Evolutionary conservation across 208 protist genomes (phyloP), one percentile per base, ranked within the genome.

Genomic region (Balamuthia mandrillaris): DNA sequence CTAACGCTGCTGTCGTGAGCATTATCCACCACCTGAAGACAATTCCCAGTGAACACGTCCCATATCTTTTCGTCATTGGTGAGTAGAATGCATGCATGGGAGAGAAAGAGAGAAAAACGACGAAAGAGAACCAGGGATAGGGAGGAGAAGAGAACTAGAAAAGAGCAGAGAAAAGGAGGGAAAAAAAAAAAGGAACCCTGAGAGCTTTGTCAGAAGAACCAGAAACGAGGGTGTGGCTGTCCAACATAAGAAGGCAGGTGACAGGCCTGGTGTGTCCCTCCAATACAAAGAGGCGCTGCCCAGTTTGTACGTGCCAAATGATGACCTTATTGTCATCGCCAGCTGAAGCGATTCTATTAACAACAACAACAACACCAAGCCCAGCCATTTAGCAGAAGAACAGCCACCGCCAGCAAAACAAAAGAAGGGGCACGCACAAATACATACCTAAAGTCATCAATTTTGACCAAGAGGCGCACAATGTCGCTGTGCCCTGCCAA

Each of bases 391-490:
- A 68, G 4, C 5, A 31, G 42, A 68, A 0, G 12, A 51, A 65
- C 10, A 39, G 21, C 18, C 18, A 66, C 3, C 41, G 3, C n/a
- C 5, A 0, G 24, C 2, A 21, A 41, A 44, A 21, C 33, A 35
- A 35, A 3, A 39, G 14, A 12, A 35, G 21, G 12, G 7, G 51
- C 10, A 2, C 18, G 65, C 16, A n/a, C 29, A 49, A 2, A 29
- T 27, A 27, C 52, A 37, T 84, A 72, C 78, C 42, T 66, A 44
- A 58, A 42, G 6, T 68, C 78, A 18, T 84, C 60, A 21, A 84
- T 72, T 41, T 84, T 84, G 61, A 58, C 31, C 61, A 84, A 60
- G n/a, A 84, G n/a, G 16, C 78, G 78, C 24, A 84, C 78, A 18
- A 84, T 84, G 44, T 84, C 54, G 52, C 21, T 84, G 78, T 84